A percentile compares a stretch with the other conserved stretches of the same genome.
phyloP scores from a whole-genome alignment of 192 early-diverging fungal species.

The Globomyces pollinis-pini region DNA sequence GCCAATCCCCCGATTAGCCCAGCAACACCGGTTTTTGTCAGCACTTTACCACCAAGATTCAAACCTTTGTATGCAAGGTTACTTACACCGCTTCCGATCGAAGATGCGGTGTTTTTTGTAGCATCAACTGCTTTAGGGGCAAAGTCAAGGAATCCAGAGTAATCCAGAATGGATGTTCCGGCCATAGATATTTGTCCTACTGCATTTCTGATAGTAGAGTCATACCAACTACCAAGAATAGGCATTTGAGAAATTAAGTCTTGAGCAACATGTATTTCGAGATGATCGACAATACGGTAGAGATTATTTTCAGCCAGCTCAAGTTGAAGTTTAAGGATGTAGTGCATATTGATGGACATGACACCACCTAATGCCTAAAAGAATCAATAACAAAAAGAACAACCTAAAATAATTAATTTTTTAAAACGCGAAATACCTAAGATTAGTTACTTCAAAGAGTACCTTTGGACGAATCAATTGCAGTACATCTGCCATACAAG shows the following conservation, averaged over 20 bases:
- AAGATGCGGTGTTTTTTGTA: constrained; percentile 8
- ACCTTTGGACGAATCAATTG: constrained; percentile 7
- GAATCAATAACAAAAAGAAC: constrained; percentile 27
- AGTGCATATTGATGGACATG: constrained; percentile 34
- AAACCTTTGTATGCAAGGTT: constrained; percentile 7
- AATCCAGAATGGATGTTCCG: constrained; percentile 31
- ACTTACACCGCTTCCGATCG: constrained; percentile 7
- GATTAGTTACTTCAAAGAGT: too few species aligned
- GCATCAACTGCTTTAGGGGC: constrained; percentile 31
- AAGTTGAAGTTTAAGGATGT: constrained; percentile 37
- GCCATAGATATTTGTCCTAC: constrained; percentile 36
- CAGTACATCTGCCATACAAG: constrained; percentile 1
- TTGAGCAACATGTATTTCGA: constrained; percentile 30
- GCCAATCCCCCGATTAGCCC: background rate
- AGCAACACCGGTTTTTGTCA: constrained; percentile 1
- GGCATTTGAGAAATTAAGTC: constrained; percentile 38
- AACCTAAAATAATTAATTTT: background rate
- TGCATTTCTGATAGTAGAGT: constrained; percentile 25
- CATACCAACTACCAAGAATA: constrained; percentile 33
- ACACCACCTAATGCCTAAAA: constrained; percentile 41
- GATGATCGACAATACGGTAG: constrained; percentile 33
- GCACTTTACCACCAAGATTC: background rate
- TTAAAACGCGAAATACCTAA: background rate
- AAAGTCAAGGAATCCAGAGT: constrained; percentile 35
- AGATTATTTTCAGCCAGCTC: constrained; percentile 16